A percentile compares a stretch with the other conserved stretches of the same genome.
These are phyloP conservation scores for Erodium trifolium DNA, from an alignment of 441 rosid species.

Conservation along the genomic window DNA sequence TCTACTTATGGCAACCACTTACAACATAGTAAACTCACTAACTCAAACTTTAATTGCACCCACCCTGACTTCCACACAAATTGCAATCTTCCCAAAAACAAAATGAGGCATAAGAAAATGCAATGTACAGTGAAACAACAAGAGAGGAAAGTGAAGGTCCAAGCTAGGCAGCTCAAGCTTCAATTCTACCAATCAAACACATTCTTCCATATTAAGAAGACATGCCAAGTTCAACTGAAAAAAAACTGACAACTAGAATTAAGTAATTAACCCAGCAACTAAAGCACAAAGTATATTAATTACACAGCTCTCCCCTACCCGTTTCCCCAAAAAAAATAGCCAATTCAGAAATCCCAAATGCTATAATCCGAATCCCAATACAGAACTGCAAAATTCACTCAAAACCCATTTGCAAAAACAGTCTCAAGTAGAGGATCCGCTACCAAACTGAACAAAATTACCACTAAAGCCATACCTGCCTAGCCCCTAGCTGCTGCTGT, in stretches of 20 bases:
- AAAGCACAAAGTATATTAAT: slow-evolving; percentile 23
- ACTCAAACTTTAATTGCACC: slow-evolving; percentile 1
- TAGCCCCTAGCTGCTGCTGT: slow-evolving; percentile 40
- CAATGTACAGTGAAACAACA: slow-evolving; percentile 4
- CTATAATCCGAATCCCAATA: neutral
- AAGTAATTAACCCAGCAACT: slow-evolving; percentile 1
- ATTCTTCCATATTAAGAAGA: slow-evolving; percentile 13
- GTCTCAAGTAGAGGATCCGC: slow-evolving; percentile 14
- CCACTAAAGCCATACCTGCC: slow-evolving; percentile 46
- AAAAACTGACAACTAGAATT: slow-evolving; percentile 5
- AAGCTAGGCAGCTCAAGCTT: slow-evolving; percentile 12
- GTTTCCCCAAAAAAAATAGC: slow-evolving; percentile 8
- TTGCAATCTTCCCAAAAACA: neutral
- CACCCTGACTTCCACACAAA: neutral
- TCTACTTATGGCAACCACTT: neutral
- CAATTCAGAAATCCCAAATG: slow-evolving; percentile 7
- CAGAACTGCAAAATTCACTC: slow-evolving; percentile 7
- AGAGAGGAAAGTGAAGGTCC: slow-evolving; percentile 2
- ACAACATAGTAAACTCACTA: slow-evolving; percentile 1
- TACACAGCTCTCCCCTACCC: slow-evolving; percentile 18
- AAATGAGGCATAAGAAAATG: slow-evolving; percentile 1
- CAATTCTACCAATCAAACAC: slow-evolving; percentile 13
- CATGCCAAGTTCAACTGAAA: slow-evolving; percentile 16
- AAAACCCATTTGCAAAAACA: slow-evolving; percentile 12
- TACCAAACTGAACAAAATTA: slow-evolving; percentile 18